Conservation (phyloP, 768 basidiomycete species). For the Lactifluus rugatus region DNA sequence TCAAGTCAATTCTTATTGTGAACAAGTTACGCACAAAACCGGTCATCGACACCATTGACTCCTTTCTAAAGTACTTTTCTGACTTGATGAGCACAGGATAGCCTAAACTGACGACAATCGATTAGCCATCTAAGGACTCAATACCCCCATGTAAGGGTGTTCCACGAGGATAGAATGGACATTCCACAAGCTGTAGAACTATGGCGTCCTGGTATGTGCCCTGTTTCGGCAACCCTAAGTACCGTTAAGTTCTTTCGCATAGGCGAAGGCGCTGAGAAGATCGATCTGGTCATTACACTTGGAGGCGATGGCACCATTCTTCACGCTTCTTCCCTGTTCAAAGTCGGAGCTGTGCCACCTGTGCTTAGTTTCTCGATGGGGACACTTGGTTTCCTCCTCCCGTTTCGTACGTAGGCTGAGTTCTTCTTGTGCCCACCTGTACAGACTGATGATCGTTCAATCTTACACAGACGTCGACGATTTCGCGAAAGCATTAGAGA, state of each 20-base stretch:
- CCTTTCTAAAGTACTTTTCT: conserved; percentile 52
- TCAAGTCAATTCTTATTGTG: conserved; percentile 61
- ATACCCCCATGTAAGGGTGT: conserved; percentile 27
- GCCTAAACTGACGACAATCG: background rate
- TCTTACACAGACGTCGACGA: conserved; percentile 69
- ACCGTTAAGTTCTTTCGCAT: background rate
- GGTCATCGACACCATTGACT: conserved; percentile 66
- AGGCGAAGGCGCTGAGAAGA: conserved; percentile 45
- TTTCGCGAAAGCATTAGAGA: conserved; percentile 69
- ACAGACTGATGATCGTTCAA: background rate
- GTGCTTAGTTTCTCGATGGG: conserved; percentile 89
- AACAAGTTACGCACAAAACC: conserved; percentile 74
- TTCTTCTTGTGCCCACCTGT: background rate
- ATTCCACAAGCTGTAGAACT: conserved; percentile 35
- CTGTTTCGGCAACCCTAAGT: background rate
- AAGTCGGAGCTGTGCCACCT: conserved; percentile 83
- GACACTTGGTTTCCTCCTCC: conserved; percentile 85
- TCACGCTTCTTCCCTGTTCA: conserved; percentile 87
- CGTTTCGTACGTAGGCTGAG: conserved; percentile 65
- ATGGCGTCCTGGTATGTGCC: conserved; percentile 50
- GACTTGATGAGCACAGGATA: background rate
- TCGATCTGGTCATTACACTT: conserved; percentile 82
- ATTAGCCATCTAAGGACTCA: conserved; percentile 25
- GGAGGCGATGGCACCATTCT: conserved; percentile 95
- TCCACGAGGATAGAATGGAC: conserved; percentile 36